Evolutionary conservation across 345 rosid genomes (phyloP).

Genomic region (Limnanthes douglasii): DNA sequence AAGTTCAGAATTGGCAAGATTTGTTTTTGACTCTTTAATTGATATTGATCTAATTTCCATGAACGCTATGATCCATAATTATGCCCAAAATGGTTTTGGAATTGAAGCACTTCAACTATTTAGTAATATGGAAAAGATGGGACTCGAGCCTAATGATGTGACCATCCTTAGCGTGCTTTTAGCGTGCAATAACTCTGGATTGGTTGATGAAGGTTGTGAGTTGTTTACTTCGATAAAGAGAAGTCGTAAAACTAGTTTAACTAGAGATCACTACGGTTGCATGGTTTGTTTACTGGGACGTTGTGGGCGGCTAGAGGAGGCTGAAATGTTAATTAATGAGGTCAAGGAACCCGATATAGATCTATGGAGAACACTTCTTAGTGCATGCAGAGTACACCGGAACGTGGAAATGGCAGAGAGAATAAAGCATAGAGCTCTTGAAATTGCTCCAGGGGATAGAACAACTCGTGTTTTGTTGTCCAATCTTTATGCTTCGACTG

Average conservation of each 20-base stretch:
- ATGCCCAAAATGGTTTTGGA: constrained; percentile 42
- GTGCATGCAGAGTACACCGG: constrained; percentile 38
- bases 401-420: constrained; percentile 29
- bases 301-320: constrained; percentile 54
- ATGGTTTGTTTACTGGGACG: constrained; percentile 54
- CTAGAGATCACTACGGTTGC: constrained; percentile 51
- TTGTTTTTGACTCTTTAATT: constrained; percentile 32
- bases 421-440: constrained; percentile 26
- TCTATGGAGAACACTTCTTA: constrained; percentile 46
- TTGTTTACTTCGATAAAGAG: constrained; percentile 26
- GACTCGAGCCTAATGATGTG: constrained; percentile 31
- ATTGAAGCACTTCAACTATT: constrained; percentile 36
- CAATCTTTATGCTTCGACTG: constrained; percentile 34
- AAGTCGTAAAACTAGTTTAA: constrained; percentile 13
- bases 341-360: constrained; percentile 37
- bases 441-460: constrained; percentile 39
- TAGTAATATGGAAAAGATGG: constrained; percentile 19
- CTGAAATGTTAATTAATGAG: constrained; percentile 25
- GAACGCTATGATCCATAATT: constrained; percentile 49
- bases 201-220: constrained; percentile 36
- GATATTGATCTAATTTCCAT: constrained; percentile 44
- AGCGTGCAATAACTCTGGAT: constrained; percentile 58
- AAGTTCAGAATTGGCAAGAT: constrained; percentile 28
- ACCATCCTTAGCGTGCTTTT: constrained; percentile 42
- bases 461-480: constrained; percentile 42